A percentile compares a stretch with the other conserved stretches of the same genome.
phyloP scores from a whole-genome alignment of 768 basidiomycete species.

The Suillus americanus region DNA sequence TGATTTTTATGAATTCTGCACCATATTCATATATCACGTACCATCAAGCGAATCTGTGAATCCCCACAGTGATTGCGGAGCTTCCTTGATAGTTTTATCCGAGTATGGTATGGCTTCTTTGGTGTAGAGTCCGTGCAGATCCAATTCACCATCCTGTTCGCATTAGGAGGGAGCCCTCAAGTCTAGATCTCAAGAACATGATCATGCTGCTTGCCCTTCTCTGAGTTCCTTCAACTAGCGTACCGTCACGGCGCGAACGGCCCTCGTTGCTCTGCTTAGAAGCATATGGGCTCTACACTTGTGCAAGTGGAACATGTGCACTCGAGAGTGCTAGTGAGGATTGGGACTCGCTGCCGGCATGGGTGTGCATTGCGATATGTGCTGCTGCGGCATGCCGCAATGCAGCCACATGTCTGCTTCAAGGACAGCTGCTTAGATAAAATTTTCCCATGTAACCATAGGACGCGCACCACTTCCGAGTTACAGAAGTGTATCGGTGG shows the following conservation, averaged over 20 bases:
- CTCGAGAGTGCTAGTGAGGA: background rate
- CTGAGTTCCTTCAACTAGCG: conserved; percentile 55
- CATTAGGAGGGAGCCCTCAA: no score
- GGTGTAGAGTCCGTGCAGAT: conserved; percentile 86
- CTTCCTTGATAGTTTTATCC: conserved; percentile 46
- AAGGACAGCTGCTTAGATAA: no score
- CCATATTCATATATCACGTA: conserved; percentile 30
- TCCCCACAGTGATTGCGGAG: conserved; percentile 51
- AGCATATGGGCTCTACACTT: conserved; percentile 37
- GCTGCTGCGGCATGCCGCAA: background rate
- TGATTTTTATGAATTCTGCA: background rate
- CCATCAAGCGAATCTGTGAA: conserved; percentile 71
- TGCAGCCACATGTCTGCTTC: no score
- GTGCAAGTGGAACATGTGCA: background rate
- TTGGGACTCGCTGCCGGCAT: background rate
- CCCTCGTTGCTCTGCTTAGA: conserved; percentile 62
- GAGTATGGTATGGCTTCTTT: conserved; percentile 84
- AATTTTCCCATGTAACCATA: no score
- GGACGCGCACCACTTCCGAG: no score
- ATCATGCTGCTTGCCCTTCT: conserved; percentile 82
- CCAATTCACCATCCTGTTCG: no score
- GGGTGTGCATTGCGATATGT: background rate
- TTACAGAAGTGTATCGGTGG: no score
- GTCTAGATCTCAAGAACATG: no score
- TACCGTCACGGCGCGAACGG: conserved; percentile 62